These are phyloP conservation scores for Xylariaceae sp. DNA, from an alignment of 2,329 filamentous ascomycete genomes.

Conservation along the genomic window DNA sequence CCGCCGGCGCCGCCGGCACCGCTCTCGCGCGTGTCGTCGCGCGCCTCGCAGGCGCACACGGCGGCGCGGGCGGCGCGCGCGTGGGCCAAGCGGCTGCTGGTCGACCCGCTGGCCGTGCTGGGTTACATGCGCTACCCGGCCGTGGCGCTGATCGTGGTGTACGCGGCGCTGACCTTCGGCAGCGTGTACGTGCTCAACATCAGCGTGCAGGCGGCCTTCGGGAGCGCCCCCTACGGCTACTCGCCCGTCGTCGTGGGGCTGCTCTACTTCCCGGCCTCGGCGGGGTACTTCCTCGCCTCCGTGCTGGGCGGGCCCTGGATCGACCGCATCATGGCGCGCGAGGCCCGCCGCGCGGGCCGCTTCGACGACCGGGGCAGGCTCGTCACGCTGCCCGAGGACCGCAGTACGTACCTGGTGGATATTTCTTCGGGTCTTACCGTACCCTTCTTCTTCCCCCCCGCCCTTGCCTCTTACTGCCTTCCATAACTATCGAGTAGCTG, in stretches of 20 bases:
- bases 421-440: no score
- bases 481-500: no score
- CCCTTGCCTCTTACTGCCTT: no score
- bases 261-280: conserved; percentile 66
- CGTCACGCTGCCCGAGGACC: conserved; percentile 67
- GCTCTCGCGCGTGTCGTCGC: conserved; percentile 49
- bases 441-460: no score
- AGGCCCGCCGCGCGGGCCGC: conserved; percentile 61
- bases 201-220: conserved; percentile 64
- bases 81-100: conserved; percentile 51
- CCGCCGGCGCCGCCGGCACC: neutral
- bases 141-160: conserved; percentile 65
- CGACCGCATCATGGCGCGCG: conserved; percentile 71
- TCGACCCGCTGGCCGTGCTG: conserved; percentile 67
- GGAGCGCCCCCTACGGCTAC: conserved; percentile 59
- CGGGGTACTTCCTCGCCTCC: conserved; percentile 65
- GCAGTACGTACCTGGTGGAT: no score
- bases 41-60: conserved; percentile 52
- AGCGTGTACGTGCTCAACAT: conserved; percentile 73
- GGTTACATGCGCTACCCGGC: conserved; percentile 67
- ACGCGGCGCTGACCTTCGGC: conserved; percentile 68
- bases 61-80: conserved; percentile 46
- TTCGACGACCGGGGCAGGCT: conserved; percentile 60
- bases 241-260: conserved; percentile 62
- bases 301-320: conserved; percentile 69